Percentiles rank a stretch among this genome's conserved stretches.
phyloP scores from a whole-genome alignment of 2,329 filamentous ascomycete species.

The Fusarium illudens region DNA sequence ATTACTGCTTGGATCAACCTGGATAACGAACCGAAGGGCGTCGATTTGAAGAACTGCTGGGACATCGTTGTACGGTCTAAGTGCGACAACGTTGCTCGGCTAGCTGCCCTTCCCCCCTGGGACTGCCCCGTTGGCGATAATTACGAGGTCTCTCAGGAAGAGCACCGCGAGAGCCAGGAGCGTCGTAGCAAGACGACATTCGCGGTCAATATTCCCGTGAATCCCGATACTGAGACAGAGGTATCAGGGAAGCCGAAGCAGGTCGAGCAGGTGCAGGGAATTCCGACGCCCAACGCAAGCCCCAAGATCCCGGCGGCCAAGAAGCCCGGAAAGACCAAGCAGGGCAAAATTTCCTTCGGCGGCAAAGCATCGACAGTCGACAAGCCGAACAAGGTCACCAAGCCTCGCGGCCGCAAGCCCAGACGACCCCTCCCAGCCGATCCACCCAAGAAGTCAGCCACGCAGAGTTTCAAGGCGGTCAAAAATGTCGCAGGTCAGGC shows the following conservation, averaged over 20 bases:
- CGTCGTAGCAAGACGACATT: slow-evolving; percentile 50
- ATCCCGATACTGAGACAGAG: slow-evolving; percentile 31
- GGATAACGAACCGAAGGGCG: slow-evolving; percentile 81
- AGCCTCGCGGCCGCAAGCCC: slow-evolving; percentile 45
- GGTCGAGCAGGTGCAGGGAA: slow-evolving; percentile 56
- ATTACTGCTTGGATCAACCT: slow-evolving; percentile 95
- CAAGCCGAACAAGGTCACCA: slow-evolving; percentile 35
- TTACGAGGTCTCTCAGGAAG: slow-evolving; percentile 56
- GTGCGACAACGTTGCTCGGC: slow-evolving; percentile 84
- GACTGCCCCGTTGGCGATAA: slow-evolving; percentile 62
- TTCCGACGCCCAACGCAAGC: slow-evolving; percentile 67
- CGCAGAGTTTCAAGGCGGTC: slow-evolving; percentile 44
- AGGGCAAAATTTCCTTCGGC: slow-evolving; percentile 61
- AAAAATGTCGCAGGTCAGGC: slow-evolving; percentile 31
- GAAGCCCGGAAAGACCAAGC: slow-evolving; percentile 55
- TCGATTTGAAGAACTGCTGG: slow-evolving; percentile 91
- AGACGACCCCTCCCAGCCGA: slow-evolving; percentile 50
- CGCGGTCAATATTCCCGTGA: slow-evolving; percentile 43
- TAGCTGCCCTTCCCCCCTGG: slow-evolving; percentile 71
- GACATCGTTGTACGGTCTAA: slow-evolving; percentile 88
- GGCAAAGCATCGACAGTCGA: slow-evolving; percentile 25
- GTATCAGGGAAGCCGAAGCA: slow-evolving; percentile 50
- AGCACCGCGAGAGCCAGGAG: slow-evolving; percentile 52
- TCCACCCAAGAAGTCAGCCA: slow-evolving; percentile 53
- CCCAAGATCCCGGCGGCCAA: slow-evolving; percentile 58